phyloP scores from a whole-genome alignment of 495 filamentous ascomycete genomes.

The Darksidea phi region DNA sequence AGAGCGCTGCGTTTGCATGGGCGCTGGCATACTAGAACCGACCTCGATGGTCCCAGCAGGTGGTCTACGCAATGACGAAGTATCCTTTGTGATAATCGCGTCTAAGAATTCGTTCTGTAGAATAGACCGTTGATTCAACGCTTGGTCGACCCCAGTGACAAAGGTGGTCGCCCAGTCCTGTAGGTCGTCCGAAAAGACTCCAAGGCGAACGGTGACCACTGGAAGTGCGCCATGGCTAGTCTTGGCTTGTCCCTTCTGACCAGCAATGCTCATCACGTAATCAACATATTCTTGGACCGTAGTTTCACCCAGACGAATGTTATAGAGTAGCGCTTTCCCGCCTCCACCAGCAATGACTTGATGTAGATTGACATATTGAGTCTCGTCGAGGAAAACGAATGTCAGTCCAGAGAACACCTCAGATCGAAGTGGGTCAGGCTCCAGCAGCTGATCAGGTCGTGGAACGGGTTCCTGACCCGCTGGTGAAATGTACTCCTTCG shows the following conservation, averaged over 20 bases:
- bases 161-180: slow-evolving; percentile 71
- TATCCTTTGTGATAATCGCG: slow-evolving; percentile 77
- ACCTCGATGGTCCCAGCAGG: slow-evolving; percentile 43
- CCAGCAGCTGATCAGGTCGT: slow-evolving; percentile 62
- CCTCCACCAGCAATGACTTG: slow-evolving; percentile 72
- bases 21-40: slow-evolving; percentile 8
- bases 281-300: slow-evolving; percentile 72
- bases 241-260: slow-evolving; percentile 57
- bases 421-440: slow-evolving; percentile 62
- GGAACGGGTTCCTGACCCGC: slow-evolving; percentile 70
- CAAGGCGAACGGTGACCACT: slow-evolving; percentile 76
- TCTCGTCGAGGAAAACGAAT: slow-evolving; percentile 78
- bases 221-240: slow-evolving; percentile 59
- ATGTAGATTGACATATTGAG: slow-evolving; percentile 76
- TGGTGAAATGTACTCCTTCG: slow-evolving; percentile 67
- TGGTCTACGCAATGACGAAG: slow-evolving; percentile 63
- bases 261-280: slow-evolving; percentile 72
- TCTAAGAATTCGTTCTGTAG: slow-evolving; percentile 92
- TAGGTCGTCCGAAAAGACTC: slow-evolving; percentile 53
- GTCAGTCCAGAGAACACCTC: slow-evolving; percentile 83
- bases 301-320: slow-evolving; percentile 62
- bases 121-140: slow-evolving; percentile 75
- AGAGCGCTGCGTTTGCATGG: background rate
- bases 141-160: slow-evolving; percentile 61
- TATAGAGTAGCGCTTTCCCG: slow-evolving; percentile 74